phyloP scores from a whole-genome alignment of 1,139 yeast species.

The Blastobotrys niveus region DNA sequence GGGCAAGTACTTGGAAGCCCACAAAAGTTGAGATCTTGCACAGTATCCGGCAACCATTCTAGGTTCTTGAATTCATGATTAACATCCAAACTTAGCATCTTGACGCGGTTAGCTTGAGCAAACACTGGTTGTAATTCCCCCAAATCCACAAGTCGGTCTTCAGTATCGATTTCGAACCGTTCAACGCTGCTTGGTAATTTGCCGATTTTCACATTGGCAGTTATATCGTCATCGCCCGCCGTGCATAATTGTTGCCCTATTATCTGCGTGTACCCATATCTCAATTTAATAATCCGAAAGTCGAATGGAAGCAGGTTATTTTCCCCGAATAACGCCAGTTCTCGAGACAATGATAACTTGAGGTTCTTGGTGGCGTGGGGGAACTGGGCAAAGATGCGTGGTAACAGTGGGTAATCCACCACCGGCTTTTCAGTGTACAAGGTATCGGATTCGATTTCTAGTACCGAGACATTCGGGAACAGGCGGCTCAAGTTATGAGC shows the following conservation, averaged over 20 bases:
- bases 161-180: constrained; percentile 14
- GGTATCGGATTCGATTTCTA: constrained; percentile 14
- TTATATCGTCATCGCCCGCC: constrained; percentile 13
- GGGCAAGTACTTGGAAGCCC: constrained; percentile 14
- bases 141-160: constrained; percentile 13
- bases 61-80: constrained; percentile 12
- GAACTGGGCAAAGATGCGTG: constrained; percentile 7
- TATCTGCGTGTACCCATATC: constrained; percentile 14
- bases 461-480: constrained; percentile 9
- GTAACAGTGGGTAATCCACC: constrained; percentile 7
- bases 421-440: constrained; percentile 6
- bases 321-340: constrained; percentile 11
- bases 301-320: constrained; percentile 8
- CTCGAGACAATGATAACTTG: constrained; percentile 12
- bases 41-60: constrained; percentile 13
- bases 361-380: constrained; percentile 10
- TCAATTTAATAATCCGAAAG: constrained; percentile 11
- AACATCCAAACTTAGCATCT: constrained; percentile 12
- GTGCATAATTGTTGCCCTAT: constrained; percentile 5
- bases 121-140: constrained; percentile 11
- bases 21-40: constrained; percentile 12
- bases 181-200: constrained; percentile 9
- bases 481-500: neutral
- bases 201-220: constrained; percentile 11
- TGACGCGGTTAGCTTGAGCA: constrained; percentile 4